These are phyloP conservation scores for Globisporangium sylvaticum DNA, from an alignment of 352 stramenopile genomes.

Conservation along the genomic window DNA sequence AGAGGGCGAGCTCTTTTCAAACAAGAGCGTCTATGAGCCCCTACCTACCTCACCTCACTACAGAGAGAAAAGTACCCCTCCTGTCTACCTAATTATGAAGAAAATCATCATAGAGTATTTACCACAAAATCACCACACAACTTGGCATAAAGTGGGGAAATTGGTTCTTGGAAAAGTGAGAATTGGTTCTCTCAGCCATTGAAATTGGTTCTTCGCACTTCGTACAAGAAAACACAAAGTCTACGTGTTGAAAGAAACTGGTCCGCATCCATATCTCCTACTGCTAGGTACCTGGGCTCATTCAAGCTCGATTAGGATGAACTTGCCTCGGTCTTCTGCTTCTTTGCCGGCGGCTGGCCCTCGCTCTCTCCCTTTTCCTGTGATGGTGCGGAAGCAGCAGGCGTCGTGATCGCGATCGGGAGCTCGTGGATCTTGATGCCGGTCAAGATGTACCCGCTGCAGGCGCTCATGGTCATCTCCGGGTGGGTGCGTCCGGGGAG, in stretches of 20 bases:
- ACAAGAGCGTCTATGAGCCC: background rate
- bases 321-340: constrained; percentile 13
- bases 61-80: background rate
- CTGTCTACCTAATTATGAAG: constrained; percentile 2
- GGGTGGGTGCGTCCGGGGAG: constrained; percentile 92
- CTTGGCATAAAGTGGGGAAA: background rate
- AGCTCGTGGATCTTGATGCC: constrained; percentile 87
- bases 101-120: background rate
- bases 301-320: constrained; percentile 6
- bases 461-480: constrained; percentile 96
- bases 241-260: background rate
- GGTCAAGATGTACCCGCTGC: constrained; percentile 93
- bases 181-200: background rate
- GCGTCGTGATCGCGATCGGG: background rate
- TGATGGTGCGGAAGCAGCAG: background rate
- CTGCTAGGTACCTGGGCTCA: background rate
- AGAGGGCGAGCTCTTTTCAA: background rate
- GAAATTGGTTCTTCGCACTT: background rate
- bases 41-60: background rate
- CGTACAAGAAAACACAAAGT: background rate
- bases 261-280: background rate
- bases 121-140: background rate
- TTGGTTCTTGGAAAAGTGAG: background rate
- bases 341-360: constrained; percentile 8
- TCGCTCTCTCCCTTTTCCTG: background rate